Base-by-base conservation (phyloP, 169 alveolate species). In the Plasmodium gonderi region DNA sequence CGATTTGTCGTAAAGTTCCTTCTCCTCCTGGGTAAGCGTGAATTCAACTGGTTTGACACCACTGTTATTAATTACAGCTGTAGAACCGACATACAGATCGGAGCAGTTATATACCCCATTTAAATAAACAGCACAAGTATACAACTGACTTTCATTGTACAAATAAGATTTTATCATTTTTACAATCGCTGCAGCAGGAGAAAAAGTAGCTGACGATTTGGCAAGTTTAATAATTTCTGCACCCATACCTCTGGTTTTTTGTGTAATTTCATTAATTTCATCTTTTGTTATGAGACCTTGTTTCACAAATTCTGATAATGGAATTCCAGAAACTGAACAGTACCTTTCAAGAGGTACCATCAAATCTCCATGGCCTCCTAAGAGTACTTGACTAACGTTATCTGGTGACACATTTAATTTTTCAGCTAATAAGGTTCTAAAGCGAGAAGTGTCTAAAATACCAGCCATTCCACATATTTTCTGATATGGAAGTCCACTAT, bases 341-440 rank as follows among this genome's bases (percentile, higher is more conserved):
- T 92, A 95, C 77, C 96, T 93, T 14, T 91, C 94, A 40, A 97
- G 68, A 31, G 98, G 98, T 14, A 96, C 91, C 98, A 96, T 97
- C 40, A 94, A 80, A 94, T 97, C 98, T 20, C 98, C 98, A 92
- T 97, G 98, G 1, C 97, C 98, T 40, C 98, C 98, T 26, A 97
- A 94, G 31, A 96, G 92, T 20, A 92, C 83, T 6, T 97, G 98
- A 69, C 95, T 96, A 11, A 97, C 95, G 72, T 95, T 94, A 65
- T 90, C 93, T 20, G 97, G 97, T 92, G 96, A 92, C 17, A 96
- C 97, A 17, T 79, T 91, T 44, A 97, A 80, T 75, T 93, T 96
- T 65, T 94, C 94, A 47, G 97, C 95, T 29, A 97, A 72, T 87
- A 95, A 91, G 68, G 95, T 90, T 89, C 95, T 76, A 95, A 97